phyloP scores from a whole-genome alignment of 2,329 filamentous ascomycete genomes.

The Fusarium transvaalense region DNA sequence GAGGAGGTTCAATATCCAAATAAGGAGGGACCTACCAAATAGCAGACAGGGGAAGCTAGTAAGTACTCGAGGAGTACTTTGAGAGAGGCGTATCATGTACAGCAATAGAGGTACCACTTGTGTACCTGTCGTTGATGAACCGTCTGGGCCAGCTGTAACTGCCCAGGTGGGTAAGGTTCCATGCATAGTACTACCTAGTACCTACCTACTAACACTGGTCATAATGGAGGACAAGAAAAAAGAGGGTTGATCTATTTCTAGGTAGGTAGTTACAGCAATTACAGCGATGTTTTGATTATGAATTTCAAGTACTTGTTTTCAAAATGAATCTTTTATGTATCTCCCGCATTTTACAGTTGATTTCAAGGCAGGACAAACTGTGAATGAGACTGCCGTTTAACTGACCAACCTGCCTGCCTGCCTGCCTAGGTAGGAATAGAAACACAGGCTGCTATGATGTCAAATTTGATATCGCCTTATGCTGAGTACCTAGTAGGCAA shows the following conservation, averaged over 20 bases:
- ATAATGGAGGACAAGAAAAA: background rate
- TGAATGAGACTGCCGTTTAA: background rate
- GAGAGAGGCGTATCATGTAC: too few relatives aligned
- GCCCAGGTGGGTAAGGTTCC: background rate
- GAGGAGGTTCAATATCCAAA: slow-evolving; percentile 31
- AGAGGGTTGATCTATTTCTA: background rate
- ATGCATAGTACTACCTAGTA: too few relatives aligned
- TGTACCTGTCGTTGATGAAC: slow-evolving; percentile 1
- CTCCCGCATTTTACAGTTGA: background rate
- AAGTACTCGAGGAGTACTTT: background rate
- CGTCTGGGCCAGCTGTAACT: background rate
- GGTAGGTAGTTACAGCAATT: background rate
- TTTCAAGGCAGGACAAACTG: background rate
- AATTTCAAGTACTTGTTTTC: background rate
- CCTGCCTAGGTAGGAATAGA: background rate
- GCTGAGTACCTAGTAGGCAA: background rate
- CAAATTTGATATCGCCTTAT: background rate
- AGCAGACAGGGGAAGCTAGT: slow-evolving; percentile 10
- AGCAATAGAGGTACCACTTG: slow-evolving; percentile 2
- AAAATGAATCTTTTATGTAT: background rate
- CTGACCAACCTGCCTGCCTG: background rate
- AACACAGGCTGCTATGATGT: background rate
- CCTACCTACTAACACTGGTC: background rate
- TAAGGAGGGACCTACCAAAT: slow-evolving; percentile 20
- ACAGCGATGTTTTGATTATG: background rate